These are phyloP conservation scores for Sechiopsis laciniata DNA, from an alignment of 306 rosid genomes.

Conservation along the genomic window DNA sequence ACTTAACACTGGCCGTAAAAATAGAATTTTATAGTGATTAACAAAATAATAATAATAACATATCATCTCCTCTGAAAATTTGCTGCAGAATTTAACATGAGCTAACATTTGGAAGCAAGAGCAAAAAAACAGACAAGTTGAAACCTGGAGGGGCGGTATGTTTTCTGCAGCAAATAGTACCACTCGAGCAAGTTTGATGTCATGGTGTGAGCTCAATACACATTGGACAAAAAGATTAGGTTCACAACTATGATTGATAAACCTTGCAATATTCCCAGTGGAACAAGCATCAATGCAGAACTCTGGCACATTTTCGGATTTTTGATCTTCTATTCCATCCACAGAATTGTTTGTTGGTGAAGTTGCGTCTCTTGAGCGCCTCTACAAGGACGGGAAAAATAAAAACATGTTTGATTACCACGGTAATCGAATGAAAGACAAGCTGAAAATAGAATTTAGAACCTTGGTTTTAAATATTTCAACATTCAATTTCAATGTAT, in stretches of 20 bases:
- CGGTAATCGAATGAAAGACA: neutral
- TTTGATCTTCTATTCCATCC: conserved; percentile 52
- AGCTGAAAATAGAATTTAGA: neutral
- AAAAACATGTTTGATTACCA: neutral
- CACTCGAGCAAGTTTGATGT: conserved; percentile 72
- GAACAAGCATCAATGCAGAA: conserved; percentile 86
- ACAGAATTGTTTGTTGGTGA: conserved; percentile 32
- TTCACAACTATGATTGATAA: conserved; percentile 89
- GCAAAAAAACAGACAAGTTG: neutral
- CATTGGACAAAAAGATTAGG: conserved; percentile 96
- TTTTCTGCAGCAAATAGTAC: conserved; percentile 94
- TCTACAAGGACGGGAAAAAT: conserved; percentile 33
- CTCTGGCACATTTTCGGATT: conserved; percentile 62
- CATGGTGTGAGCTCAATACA: conserved; percentile 78
- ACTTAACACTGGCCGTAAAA: no score
- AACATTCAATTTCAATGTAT: neutral
- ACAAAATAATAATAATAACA: neutral
- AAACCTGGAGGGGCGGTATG: conserved; percentile 91
- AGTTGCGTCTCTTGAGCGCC: conserved; percentile 51
- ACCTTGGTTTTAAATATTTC: neutral
- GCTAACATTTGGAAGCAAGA: neutral
- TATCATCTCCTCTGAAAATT: neutral
- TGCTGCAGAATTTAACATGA: neutral
- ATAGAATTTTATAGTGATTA: no score
- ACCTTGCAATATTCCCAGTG: conserved; percentile 77